Percentiles rank a stretch among this genome's conserved stretches.
These are phyloP conservation scores for Clitopilus passeckerianus DNA, from an alignment of 768 basidiomycete genomes.

Conservation along the genomic window DNA sequence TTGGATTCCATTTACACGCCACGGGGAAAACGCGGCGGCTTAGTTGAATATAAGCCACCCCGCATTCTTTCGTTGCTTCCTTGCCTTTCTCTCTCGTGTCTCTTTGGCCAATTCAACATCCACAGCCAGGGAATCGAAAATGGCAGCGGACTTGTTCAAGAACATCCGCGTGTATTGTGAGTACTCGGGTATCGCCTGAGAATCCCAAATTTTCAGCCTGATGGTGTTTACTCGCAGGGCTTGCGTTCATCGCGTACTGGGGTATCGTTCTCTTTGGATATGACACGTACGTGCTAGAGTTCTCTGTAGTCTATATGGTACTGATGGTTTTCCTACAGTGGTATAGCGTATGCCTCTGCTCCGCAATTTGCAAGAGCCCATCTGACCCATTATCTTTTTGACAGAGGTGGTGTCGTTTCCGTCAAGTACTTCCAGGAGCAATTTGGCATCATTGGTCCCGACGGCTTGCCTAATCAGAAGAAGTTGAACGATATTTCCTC, in stretches of 20 bases:
- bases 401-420: conserved; percentile 67
- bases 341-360: conserved; percentile 13
- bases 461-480: conserved; percentile 33
- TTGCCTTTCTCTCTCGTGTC: not conserved
- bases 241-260: conserved; percentile 19
- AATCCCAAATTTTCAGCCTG: not conserved
- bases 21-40: not conserved
- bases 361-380: not conserved
- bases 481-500: conserved; percentile 56
- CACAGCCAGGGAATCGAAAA: not conserved
- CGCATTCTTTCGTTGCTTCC: not conserved
- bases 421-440: conserved; percentile 54
- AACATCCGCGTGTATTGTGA: conserved; percentile 16
- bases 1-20: not conserved
- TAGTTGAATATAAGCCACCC: not conserved
- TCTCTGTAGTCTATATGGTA: not conserved
- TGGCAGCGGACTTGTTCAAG: conserved; percentile 6
- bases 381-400: not conserved
- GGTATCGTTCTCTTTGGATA: conserved; percentile 19
- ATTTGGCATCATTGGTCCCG: conserved; percentile 50
- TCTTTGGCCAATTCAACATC: not conserved
- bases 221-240: conserved; percentile 10
- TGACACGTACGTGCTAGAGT: conserved; percentile 13
- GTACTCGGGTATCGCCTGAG: not conserved
- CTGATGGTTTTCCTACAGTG: conserved; percentile 7